A percentile compares a stretch with the other conserved stretches of the same genome.
These are phyloP conservation scores for Pugionium cornutum DNA, from an alignment of 345 rosid genomes.

Conservation along the genomic window DNA sequence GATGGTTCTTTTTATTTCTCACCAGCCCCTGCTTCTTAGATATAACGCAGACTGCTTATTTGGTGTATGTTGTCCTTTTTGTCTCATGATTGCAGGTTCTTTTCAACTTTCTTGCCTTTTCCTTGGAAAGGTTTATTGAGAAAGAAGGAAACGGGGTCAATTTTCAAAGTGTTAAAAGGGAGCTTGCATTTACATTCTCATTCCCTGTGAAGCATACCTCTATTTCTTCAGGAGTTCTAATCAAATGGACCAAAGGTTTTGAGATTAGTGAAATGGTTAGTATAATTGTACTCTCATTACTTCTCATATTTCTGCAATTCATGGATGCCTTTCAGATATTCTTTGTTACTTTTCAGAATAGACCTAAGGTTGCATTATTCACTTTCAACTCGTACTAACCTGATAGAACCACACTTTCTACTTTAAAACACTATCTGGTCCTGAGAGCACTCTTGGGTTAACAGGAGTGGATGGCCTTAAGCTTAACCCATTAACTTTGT, in stretches of 20 bases:
- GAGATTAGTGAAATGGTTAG: constrained; percentile 78
- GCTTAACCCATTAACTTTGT: background rate
- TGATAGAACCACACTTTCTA: background rate
- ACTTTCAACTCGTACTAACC: too few relatives aligned
- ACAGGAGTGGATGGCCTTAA: background rate
- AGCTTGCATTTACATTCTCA: too few relatives aligned
- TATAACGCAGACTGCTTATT: background rate
- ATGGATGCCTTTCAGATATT: too few relatives aligned
- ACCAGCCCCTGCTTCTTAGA: background rate
- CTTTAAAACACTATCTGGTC: background rate
- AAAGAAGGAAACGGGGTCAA: constrained; percentile 51
- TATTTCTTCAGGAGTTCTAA: constrained; percentile 61
- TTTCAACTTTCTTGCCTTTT: too few relatives aligned
- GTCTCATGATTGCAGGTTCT: constrained; percentile 42
- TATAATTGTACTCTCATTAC: background rate
- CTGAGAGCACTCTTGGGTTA: background rate
- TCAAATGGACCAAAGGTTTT: constrained; percentile 91
- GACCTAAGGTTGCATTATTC: too few relatives aligned
- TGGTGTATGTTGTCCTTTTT: background rate
- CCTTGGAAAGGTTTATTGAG: constrained; percentile 58
- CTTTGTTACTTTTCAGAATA: too few relatives aligned
- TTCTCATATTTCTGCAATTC: too few relatives aligned
- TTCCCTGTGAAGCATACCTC: constrained; percentile 62
- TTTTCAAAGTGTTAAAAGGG: constrained; percentile 33
- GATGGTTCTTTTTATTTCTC: background rate